Base-by-base conservation (phyloP, 371 early-diverging fungal species). In the Mortierella sp. region DNA sequence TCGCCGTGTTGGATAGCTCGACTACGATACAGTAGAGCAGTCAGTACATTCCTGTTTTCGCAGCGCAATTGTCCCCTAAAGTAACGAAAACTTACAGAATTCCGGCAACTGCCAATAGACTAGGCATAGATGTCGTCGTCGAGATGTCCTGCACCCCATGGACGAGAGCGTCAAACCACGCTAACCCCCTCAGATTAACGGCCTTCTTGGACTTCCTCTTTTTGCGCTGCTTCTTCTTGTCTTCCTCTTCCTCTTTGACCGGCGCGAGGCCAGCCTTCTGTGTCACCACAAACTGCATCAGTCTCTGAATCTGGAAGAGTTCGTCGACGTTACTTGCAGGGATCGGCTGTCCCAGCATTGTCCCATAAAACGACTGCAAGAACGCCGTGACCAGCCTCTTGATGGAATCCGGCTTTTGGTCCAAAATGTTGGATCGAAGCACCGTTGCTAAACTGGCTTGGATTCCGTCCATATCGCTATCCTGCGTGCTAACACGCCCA, bases 391-490 rank as follows among this genome's bases (percentile, higher is more conserved):
- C 49, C 47, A 76, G 15, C 24, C 60, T 56, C 46, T 55, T 49
- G 47, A 70, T 70, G 19, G 70, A 57, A 2, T 62, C 61, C 2
- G 60, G 46, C 21, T 17, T 69, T 4, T 64, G 17, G 17, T 70
- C 42, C 48, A 63, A 24, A 12, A 26, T 39, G 12, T 59, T 26
- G 6, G 78, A 69, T 41, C 65, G 58, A 15, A 76, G 51, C 2
- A 62, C 78, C 8, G 70, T 76, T 31, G 78, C 78, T 32, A 76
- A 34, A 50, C 78, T 65, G 19, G 78, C 78, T 21, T 76, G 78
- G n/a, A 76, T 56, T 3, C 65, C 57, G 14, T 70, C 78, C 56
- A 76, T 49, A 26, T 76, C 78, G 15, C 37, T 31, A n/a, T 64
- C 70, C 24, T 37, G 62, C 31, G 64, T 61, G 11, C 49, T 52